phyloP scores from a whole-genome alignment of 75 land plant species.

The Pseudotsuga menziesii region DNA sequence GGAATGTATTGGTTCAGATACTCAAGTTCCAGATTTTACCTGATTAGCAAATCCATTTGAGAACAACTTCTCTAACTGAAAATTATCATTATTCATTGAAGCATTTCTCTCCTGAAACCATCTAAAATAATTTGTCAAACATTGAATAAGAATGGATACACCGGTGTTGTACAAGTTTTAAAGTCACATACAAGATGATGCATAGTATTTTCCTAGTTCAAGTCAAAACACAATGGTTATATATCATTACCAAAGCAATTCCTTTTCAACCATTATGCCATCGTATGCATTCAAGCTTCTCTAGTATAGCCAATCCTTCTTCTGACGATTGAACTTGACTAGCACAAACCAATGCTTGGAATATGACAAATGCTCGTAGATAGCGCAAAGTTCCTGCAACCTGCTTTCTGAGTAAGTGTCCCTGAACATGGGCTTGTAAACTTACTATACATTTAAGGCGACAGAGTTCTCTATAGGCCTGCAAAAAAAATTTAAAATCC shows the following conservation, averaged over 20 bases:
- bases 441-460: constrained; percentile 44
- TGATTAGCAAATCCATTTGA: constrained; percentile 52
- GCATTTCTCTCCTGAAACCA: constrained; percentile 17
- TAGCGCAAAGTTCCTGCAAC: constrained; percentile 58
- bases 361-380: constrained; percentile 58
- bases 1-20: not conserved
- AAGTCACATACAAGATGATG: too few species aligned
- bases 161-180: not conserved
- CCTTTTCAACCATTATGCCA: not conserved
- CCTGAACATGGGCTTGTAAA: constrained; percentile 67
- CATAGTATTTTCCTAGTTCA: too few species aligned
- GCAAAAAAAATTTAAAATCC: not conserved
- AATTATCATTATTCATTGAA: constrained; percentile 8
- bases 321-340: constrained; percentile 24
- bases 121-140: not conserved
- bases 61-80: constrained; percentile 34
- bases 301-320: constrained; percentile 10
- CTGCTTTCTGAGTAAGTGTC: constrained; percentile 58
- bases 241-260: too few species aligned
- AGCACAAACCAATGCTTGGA: constrained; percentile 67
- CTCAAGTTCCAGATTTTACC: constrained; percentile 18
- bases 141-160: not conserved
- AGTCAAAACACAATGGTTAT: too few species aligned
- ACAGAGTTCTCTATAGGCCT: constrained; percentile 41
- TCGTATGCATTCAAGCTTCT: constrained; percentile 7